Percentiles rank a stretch among this genome's conserved stretches.
phyloP scores from a whole-genome alignment of 768 basidiomycete genomes.

The Amanita phalloides region DNA sequence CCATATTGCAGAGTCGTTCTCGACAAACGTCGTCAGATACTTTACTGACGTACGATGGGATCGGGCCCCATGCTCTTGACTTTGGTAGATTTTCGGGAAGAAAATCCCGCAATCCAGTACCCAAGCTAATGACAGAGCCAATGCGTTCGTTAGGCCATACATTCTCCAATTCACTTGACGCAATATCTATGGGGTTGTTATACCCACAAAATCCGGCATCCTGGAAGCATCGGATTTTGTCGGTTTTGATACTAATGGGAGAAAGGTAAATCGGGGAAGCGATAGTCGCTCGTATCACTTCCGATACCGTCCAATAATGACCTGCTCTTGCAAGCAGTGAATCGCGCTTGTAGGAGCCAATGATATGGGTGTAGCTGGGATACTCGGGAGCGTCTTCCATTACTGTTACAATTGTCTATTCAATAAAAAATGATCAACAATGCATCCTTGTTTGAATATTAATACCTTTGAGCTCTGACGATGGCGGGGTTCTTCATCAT shows the following conservation, averaged over 20 bases:
- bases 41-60: not conserved
- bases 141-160: slow-evolving; percentile 12
- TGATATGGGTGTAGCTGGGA: slow-evolving; percentile 12
- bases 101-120: slow-evolving; percentile 8
- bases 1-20: not conserved
- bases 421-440: not conserved
- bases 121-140: slow-evolving; percentile 10
- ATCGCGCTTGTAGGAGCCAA: slow-evolving; percentile 12
- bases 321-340: not conserved
- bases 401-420: slow-evolving; percentile 13
- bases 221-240: slow-evolving; percentile 10
- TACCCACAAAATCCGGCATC: slow-evolving; percentile 17
- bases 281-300: slow-evolving; percentile 12
- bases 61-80: not conserved
- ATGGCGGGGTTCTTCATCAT: not conserved
- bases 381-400: slow-evolving; percentile 14
- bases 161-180: slow-evolving; percentile 7
- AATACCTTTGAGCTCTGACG: slow-evolving; percentile 7
- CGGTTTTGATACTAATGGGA: slow-evolving; percentile 8
- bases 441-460: not conserved
- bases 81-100: not conserved
- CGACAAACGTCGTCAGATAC: not conserved
- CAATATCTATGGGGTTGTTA: slow-evolving; percentile 13
- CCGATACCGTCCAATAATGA: slow-evolving; percentile 14
- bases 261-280: slow-evolving; percentile 12